Evolutionary conservation across 106 monocot species (phyloP), one percentile per base, ranked within the genome.

Genomic region (Dendrobium nobile): DNA sequence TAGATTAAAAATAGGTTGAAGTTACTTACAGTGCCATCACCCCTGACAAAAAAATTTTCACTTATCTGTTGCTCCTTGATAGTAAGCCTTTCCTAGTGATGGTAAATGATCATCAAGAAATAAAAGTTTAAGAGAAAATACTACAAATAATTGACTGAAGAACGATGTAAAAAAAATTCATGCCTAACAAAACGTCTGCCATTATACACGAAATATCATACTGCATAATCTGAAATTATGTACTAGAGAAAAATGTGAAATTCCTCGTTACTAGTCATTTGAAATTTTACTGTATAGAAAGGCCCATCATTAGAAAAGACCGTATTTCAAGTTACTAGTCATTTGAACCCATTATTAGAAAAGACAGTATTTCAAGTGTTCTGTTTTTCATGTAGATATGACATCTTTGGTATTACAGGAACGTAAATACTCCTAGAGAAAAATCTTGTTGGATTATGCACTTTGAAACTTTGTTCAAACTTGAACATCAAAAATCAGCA

Each of bases 21-120:
- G 42, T 22, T n/a, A 85, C 95, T 92, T 87, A 98, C 98, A 64
- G 99, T 99, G 77, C 99, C 99, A 88, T 99, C 99, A 81, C 99
- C 99, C 84, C 99, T 93, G 72, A 95, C 99, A 86, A 87, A 99
- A 84, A 99, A 99, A 44, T 91, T 95, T 79, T 99, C 93, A 79
- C 99, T 91, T 16, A 99, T 90, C 77, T 87, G 75, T 77, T 99
- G 99, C 22, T 94, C 99, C 84, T 99, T 99, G 54, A 8, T 82
- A 33, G 79, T 87, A 15, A 99, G 84, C 77, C 95, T 93, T 87
- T 95, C 95, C 99, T 98, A 87, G 75, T 81, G 48, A 78, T 55
- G 67, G 26, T 54, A 79, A 64, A 48, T 45, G 74, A 27, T 75
- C 37, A 37, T 70, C 28, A 70, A 74, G 26, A 44, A 43, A 74